Evolutionary conservation across 2,329 filamentous ascomycete species (phyloP).

Genomic region (Venturia pyrina): DNA sequence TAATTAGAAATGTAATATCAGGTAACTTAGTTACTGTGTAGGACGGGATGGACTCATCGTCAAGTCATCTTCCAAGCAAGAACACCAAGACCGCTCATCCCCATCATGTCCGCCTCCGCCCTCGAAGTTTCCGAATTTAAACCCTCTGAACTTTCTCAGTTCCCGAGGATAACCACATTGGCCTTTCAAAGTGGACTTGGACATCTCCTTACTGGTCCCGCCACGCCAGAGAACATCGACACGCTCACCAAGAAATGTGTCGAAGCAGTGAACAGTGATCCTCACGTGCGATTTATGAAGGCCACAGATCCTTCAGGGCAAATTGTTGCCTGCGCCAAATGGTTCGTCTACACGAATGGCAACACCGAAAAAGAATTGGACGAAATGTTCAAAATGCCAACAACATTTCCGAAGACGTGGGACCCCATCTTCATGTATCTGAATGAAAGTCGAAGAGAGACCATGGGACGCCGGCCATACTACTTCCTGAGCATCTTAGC

Average conservation of each 20-base stretch:
- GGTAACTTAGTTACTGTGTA: background rate
- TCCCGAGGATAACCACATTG: background rate
- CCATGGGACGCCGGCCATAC: conserved; percentile 9
- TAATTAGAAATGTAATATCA: background rate
- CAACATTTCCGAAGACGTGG: background rate
- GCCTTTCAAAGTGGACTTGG: conserved; percentile 2
- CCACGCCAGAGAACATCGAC: background rate
- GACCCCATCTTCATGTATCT: conserved; percentile 5
- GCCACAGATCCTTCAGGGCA: background rate
- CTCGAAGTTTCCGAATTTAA: background rate
- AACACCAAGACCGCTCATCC: background rate
- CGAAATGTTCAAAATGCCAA: conserved; percentile 1
- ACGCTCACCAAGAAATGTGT: background rate
- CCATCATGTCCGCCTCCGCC: background rate
- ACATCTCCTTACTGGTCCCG: conserved; percentile 1
- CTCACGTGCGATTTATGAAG: background rate
- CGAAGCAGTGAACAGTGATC: background rate
- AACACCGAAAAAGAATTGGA: conserved; percentile 11
- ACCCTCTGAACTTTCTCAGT: background rate
- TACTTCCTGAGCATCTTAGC: conserved; percentile 10
- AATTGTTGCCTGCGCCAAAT: conserved; percentile 9
- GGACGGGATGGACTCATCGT: background rate
- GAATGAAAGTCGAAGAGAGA: conserved; percentile 1
- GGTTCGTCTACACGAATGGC: conserved; percentile 4
- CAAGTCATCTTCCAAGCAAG: background rate